Evolutionary conservation across 179 eudicot species (phyloP).

Genomic region (Silene coronaria): DNA sequence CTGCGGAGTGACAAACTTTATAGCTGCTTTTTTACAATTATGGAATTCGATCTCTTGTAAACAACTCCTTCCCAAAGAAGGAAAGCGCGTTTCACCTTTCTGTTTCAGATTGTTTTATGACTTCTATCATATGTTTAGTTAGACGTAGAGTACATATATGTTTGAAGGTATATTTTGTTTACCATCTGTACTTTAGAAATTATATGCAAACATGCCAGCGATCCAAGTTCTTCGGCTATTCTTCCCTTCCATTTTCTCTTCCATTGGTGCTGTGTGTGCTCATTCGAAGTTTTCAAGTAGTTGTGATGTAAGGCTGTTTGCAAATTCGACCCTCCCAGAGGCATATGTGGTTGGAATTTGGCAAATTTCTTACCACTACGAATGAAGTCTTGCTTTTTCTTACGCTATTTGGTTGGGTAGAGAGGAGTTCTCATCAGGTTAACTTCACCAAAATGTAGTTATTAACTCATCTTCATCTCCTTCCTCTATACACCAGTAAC

Average conservation of each 20-base stretch:
- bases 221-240: background rate
- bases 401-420: background rate
- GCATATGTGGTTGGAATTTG: background rate
- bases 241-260: background rate
- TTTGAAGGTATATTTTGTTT: background rate
- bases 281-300: background rate
- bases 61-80: background rate
- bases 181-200: background rate
- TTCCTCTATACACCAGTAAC: background rate
- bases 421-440: background rate
- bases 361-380: background rate
- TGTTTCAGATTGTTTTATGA: background rate
- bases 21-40: constrained; percentile 5
- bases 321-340: background rate
- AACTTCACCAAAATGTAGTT: background rate
- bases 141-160: background rate
- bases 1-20: background rate
- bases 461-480: background rate
- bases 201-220: background rate
- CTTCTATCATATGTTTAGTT: background rate
- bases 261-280: background rate
- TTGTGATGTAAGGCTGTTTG: background rate
- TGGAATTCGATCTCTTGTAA: background rate
- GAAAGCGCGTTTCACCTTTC: background rate
- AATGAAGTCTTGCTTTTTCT: background rate